Conservation (phyloP, 768 basidiomycete genomes). For the Lactarius sanguifluus region DNA sequence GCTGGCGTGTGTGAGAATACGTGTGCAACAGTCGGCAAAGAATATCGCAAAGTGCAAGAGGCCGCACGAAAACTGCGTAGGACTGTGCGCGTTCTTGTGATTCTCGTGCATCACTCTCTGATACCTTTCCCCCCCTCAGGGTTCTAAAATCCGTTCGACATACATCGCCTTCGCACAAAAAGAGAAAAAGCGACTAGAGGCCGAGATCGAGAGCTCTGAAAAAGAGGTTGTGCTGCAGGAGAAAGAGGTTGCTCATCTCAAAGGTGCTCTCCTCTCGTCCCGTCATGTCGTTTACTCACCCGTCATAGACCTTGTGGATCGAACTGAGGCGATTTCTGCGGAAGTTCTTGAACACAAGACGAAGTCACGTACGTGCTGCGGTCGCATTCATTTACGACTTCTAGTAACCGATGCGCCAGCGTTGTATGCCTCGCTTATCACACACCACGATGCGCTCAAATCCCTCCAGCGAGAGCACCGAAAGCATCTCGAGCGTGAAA, state of each 20-base stretch:
- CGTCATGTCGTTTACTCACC: slow-evolving; percentile 1
- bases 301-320: slow-evolving; percentile 69
- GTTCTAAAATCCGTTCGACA: slow-evolving; percentile 84
- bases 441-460: slow-evolving; percentile 72
- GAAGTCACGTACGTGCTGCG: slow-evolving; percentile 66
- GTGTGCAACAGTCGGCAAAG: slow-evolving; percentile 75
- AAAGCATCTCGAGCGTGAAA: slow-evolving; percentile 72
- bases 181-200: slow-evolving; percentile 84
- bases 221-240: slow-evolving; percentile 62
- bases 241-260: slow-evolving; percentile 69
- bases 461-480: slow-evolving; percentile 73
- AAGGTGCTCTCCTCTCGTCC: slow-evolving; percentile 46
- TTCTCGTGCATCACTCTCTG: neutral
- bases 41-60: slow-evolving; percentile 62
- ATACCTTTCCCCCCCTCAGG: slow-evolving; percentile 45
- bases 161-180: slow-evolving; percentile 87
- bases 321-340: slow-evolving; percentile 73
- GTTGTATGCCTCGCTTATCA: slow-evolving; percentile 70
- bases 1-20: slow-evolving; percentile 74
- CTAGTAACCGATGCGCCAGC: slow-evolving; percentile 46
- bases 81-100: slow-evolving; percentile 53
- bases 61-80: slow-evolving; percentile 77
- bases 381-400: slow-evolving; percentile 8
- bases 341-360: slow-evolving; percentile 83
- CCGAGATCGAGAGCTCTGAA: slow-evolving; percentile 50